Evolutionary conservation across 208 protist species (phyloP), one percentile per base, ranked within the genome.

Genomic region (Trypanosoma cruzi): DNA sequence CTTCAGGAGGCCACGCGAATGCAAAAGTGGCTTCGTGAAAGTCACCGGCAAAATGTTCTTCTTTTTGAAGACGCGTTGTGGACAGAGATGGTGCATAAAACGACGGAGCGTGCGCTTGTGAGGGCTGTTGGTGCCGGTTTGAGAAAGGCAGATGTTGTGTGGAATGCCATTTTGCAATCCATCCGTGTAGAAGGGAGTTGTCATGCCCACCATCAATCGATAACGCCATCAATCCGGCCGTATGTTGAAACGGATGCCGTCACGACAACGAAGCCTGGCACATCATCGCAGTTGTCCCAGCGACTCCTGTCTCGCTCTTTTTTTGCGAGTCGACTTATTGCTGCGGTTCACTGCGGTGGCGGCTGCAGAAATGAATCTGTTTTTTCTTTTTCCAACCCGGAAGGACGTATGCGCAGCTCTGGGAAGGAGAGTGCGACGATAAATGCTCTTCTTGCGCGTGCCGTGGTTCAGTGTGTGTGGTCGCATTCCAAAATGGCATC

Each of bases 91-190:
- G 22, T 74, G 11, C 26, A 10, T 31, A 31, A 55, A n/a, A 53
- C 69, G 18, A 74, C 60, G 18, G 69, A 74, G 40, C 28, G 28
- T n/a, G 69, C 69, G 4, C 61, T 74, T 16, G 10, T 68, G n/a
- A 68, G 55, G 26, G 24, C 53, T 2, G 40, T 74, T 7, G n/a
- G 34, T 26, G 32, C 61, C 4, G 69, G 53, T 0, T 24, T 74
- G 22, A 61, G 40, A 42, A 66, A 48, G 40, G 54, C 53, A 32
- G 61, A 74, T 54, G 16, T 22, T 16, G 28, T 74, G 14, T 66
- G 50, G 34, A 28, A 65, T 29, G 40, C 53, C 53, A 67, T 67
- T 29, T 40, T 74, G 42, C 50, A 66, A n/a, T n/a, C 42, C 20
- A 67, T 62, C 13, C 22, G 50, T 29, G 14, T 18, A 14, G 53